Evolutionary conservation across 148 eudicot species (phyloP).

Genomic region (Rhododendron griersonianum): DNA sequence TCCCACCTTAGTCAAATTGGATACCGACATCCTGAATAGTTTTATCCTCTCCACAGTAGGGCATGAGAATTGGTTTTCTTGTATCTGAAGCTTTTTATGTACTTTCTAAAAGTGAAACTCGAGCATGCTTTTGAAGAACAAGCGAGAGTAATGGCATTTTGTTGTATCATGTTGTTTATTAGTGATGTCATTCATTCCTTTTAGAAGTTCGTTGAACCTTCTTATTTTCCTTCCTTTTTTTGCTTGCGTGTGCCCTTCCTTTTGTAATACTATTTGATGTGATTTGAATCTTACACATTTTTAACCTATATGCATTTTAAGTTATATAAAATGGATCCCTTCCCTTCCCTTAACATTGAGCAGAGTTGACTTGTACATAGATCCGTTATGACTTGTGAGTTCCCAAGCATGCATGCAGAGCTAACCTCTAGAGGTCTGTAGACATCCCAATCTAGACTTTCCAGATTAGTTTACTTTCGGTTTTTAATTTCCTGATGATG

Average conservation of each 20-base stretch:
- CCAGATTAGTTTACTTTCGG: too few relatives aligned
- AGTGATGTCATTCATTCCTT: not conserved
- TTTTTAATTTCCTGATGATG: too few relatives aligned
- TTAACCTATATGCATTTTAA: too few relatives aligned
- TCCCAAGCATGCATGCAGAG: not conserved
- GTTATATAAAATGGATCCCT: not conserved
- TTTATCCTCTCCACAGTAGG: not conserved
- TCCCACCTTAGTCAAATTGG: too few relatives aligned
- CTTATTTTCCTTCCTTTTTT: not conserved
- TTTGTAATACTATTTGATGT: too few relatives aligned
- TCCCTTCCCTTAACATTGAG: not conserved
- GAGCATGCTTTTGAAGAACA: not conserved
- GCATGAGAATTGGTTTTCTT: not conserved
- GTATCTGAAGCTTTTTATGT: not conserved
- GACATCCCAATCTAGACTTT: too few relatives aligned
- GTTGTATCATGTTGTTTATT: not conserved
- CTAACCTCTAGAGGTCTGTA: too few relatives aligned
- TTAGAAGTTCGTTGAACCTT: not conserved
- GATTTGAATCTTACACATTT: too few relatives aligned
- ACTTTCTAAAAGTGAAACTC: not conserved
- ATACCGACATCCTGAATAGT: not conserved
- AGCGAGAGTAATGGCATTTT: not conserved
- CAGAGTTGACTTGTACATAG: not conserved
- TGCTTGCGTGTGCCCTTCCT: not conserved
- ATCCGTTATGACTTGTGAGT: not conserved